These are phyloP conservation scores for Malus orientalis DNA, from an alignment of 306 rosid species.

Conservation along the genomic window DNA sequence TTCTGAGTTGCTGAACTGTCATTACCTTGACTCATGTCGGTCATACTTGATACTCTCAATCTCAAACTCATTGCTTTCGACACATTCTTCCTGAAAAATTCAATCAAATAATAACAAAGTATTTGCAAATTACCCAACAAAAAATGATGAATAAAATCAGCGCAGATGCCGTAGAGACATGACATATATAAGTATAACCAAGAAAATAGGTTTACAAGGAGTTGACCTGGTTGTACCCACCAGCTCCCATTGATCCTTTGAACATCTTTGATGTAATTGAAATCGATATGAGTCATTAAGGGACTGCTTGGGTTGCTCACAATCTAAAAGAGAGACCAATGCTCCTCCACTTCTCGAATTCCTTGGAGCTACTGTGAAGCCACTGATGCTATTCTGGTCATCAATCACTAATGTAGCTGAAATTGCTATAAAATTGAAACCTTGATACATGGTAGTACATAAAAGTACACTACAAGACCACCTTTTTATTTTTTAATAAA, in stretches of 20 bases:
- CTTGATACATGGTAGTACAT: no score
- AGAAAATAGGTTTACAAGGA: conserved; percentile 24
- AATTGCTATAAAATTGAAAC: not conserved
- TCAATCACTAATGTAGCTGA: conserved; percentile 8
- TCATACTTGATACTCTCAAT: conserved; percentile 55
- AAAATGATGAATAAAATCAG: not conserved
- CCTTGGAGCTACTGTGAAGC: conserved; percentile 44
- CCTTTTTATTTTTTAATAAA: no score
- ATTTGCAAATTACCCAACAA: conserved; percentile 3
- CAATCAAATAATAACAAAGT: conserved; percentile 18
- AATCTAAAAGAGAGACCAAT: conserved; percentile 24
- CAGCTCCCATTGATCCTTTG: conserved; percentile 24
- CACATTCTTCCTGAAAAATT: conserved; percentile 32
- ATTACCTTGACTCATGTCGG: conserved; percentile 47
- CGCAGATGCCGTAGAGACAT: not conserved
- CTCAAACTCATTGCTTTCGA: conserved; percentile 35
- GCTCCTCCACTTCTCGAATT: conserved; percentile 24
- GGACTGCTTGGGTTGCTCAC: conserved; percentile 23
- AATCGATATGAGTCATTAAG: conserved; percentile 42
- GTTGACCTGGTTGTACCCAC: conserved; percentile 8
- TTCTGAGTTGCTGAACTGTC: conserved; percentile 78
- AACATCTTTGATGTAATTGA: conserved; percentile 13
- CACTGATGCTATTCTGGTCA: conserved; percentile 15
- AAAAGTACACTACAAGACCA: no score
- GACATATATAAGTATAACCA: not conserved